Percentiles rank a stretch among this genome's conserved stretches.
phyloP scores from a whole-genome alignment of 2,329 filamentous ascomycete species.

The Didymella arachidicola region DNA sequence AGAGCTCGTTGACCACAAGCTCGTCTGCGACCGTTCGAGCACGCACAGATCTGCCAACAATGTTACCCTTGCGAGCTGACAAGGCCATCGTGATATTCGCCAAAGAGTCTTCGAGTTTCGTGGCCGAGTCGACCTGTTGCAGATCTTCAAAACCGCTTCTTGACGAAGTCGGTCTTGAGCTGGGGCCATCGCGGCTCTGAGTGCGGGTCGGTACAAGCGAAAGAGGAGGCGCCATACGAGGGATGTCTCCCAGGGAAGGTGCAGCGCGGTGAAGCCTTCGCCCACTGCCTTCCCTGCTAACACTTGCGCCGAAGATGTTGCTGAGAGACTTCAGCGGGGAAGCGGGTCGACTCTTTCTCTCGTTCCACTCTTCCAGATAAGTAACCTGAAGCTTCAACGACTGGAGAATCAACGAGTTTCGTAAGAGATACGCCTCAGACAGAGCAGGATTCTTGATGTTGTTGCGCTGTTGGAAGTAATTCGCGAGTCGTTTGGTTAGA shows the following conservation, averaged over 20 bases:
- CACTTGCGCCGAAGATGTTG: constrained; percentile 74
- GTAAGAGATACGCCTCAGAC: constrained; percentile 74
- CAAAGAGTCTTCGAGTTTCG: constrained; percentile 83
- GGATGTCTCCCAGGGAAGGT: constrained; percentile 47
- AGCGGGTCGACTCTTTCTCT: constrained; percentile 72
- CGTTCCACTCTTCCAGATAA: constrained; percentile 61
- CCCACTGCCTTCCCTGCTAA: constrained; percentile 52
- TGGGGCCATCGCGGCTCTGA: constrained; percentile 46
- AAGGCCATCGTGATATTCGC: constrained; percentile 82
- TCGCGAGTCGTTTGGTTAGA: constrained; percentile 75
- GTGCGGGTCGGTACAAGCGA: constrained; percentile 49
- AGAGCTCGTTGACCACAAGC: constrained; percentile 84
- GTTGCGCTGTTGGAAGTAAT: constrained; percentile 75
- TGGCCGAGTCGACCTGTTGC: constrained; percentile 55
- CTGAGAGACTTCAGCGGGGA: constrained; percentile 92
- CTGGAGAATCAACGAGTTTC: constrained; percentile 79
- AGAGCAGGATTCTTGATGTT: constrained; percentile 70
- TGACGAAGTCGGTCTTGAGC: constrained; percentile 45
- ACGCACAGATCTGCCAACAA: constrained; percentile 78
- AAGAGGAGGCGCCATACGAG: constrained; percentile 45
- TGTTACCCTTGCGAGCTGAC: constrained; percentile 84
- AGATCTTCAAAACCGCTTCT: constrained; percentile 43
- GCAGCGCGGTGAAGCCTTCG: constrained; percentile 47
- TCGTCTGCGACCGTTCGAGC: constrained; percentile 76
- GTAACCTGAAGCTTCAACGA: constrained; percentile 70